Base-by-base conservation (phyloP, 192 early-diverging fungal genomes). In the Oehlia diaphana region DNA sequence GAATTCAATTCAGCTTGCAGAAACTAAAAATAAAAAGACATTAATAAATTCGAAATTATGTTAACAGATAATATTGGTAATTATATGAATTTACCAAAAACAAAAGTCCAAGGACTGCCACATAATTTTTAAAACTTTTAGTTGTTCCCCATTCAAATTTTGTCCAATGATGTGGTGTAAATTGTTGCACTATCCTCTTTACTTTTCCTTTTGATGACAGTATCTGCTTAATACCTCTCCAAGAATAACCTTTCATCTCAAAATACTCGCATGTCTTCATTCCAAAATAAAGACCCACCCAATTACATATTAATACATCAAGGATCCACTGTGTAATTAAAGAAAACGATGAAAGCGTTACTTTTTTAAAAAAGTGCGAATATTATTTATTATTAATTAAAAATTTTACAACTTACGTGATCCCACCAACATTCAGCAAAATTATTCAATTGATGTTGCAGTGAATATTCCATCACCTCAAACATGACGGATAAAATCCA, bases 361-460 rank as follows among this genome's bases (percentile, higher is more conserved):
- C 21, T n/a, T 44, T 47, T 44, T 44, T 39, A 39, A 65, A 37
- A 44, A 66, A 37, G 19, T 44, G 21, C 5, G 19, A n/a, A 9
- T 21, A 9, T 23, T 9, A n/a, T 42, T n/a, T n/a, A 3, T n/a
- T 39, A 9, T 19, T 16, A n/a, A 42, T 39, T 16, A 44, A 23
- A 39, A 39, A 42, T 1, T 35, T 44, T 21, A 19, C 8, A 14
- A 83, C 91, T 80, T 88, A 93, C 92, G 84, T 99, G 96, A 88
- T 99, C 96, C 96, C 96, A 99, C 96, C 96, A 99, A 83, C 97
- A 99, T 88, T 99, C 97, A 74, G 94, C 93, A 88, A 99, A 99
- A 85, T 99, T 99, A 71, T 94, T 93, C 81, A 99, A 88, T 82
- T 97, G 97, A 85, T 99, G 96, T 76, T 93, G 89, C 63, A 99